These are phyloP conservation scores for Penstemon barbatus DNA, from an alignment of 257 asterid species.

Conservation along the genomic window DNA sequence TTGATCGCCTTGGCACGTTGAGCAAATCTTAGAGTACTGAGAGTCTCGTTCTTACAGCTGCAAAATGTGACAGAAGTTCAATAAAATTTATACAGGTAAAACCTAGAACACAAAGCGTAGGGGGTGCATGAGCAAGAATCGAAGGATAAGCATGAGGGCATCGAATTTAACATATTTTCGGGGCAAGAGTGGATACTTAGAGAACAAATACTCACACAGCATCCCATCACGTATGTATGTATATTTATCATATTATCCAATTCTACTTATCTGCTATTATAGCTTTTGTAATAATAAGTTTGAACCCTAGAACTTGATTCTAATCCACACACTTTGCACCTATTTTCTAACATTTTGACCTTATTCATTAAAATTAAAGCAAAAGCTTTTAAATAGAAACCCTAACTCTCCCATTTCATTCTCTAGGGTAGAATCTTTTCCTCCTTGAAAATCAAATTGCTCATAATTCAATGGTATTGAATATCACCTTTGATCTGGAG, in stretches of 20 bases:
- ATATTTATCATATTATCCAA: background rate
- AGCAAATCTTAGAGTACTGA: conserved; percentile 95
- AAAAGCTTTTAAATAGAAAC: background rate
- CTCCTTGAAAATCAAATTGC: conserved; percentile 15
- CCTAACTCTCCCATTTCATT: background rate
- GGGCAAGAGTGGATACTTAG: too few relatives aligned
- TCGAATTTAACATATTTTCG: too few relatives aligned
- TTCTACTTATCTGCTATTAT: background rate
- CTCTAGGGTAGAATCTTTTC: conserved; percentile 13
- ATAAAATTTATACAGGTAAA: background rate
- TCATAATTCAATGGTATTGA: conserved; percentile 11
- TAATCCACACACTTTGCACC: background rate
- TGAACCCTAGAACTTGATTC: background rate
- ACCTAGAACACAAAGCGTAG: background rate
- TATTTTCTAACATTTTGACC: background rate
- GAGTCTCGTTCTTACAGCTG: conserved; percentile 91
- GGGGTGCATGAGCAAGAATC: background rate
- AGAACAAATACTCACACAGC: background rate
- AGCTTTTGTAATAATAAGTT: too few relatives aligned
- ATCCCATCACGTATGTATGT: background rate
- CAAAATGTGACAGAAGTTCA: conserved; percentile 29
- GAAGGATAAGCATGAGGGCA: background rate
- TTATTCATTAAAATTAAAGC: background rate
- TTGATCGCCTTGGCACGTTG: conserved; percentile 98
- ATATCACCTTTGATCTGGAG: conserved; percentile 82